These are phyloP conservation scores for Paecilomyces variotii DNA, from an alignment of 2,329 filamentous ascomycete species.

Conservation along the genomic window DNA sequence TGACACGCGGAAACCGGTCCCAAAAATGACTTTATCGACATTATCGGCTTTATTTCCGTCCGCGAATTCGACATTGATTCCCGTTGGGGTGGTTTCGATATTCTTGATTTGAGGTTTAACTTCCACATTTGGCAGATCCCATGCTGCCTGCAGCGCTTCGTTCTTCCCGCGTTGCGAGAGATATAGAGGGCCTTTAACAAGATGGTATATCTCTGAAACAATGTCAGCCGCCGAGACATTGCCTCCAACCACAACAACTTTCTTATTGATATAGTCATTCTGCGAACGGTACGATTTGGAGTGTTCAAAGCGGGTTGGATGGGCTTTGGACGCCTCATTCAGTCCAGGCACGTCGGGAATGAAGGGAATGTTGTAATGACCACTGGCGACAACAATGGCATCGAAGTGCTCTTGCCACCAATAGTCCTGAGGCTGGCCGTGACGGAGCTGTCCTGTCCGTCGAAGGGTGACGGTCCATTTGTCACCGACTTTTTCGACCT, in stretches of 20 bases:
- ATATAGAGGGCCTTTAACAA: constrained; percentile 15
- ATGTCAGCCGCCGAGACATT: constrained; percentile 22
- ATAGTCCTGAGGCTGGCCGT: constrained; percentile 14
- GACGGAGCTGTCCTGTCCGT: constrained; percentile 6
- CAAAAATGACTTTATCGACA: constrained; percentile 24
- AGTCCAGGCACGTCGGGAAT: constrained; percentile 32
- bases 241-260: constrained; percentile 21
- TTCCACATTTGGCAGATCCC: constrained; percentile 17
- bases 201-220: constrained; percentile 14
- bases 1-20: constrained; percentile 20
- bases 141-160: constrained; percentile 12
- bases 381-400: constrained; percentile 34
- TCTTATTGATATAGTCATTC: constrained; percentile 30
- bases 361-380: constrained; percentile 35
- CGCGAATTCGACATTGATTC: constrained; percentile 12
- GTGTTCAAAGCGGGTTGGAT: constrained; percentile 29
- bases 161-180: constrained; percentile 13
- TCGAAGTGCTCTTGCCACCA: constrained; percentile 37
- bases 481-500: constrained; percentile 10
- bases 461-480: constrained; percentile 25
- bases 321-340: constrained; percentile 17
- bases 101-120: constrained; percentile 11
- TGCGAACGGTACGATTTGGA: constrained; percentile 26
- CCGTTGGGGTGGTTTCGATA: constrained; percentile 1
- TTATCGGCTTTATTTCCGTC: constrained; percentile 10